These are phyloP conservation scores for Cicer judaicum DNA, from an alignment of 306 rosid genomes.

Conservation along the genomic window DNA sequence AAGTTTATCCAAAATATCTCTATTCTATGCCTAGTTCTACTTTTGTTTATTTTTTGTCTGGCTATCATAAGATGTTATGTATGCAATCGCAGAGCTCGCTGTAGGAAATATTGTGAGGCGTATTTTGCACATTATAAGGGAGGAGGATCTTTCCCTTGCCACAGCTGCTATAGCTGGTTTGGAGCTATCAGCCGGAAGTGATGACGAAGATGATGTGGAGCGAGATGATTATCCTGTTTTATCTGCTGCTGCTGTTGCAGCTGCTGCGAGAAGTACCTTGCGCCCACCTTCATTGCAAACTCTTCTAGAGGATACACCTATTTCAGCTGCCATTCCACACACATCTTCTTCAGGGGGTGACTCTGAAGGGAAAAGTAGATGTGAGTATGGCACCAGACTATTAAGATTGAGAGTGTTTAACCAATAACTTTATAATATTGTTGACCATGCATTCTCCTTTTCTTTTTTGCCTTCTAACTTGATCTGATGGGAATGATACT, in stretches of 20 bases:
- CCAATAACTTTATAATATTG: conserved; percentile 2
- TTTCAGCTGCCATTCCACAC: conserved; percentile 61
- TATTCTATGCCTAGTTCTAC: conserved; percentile 5
- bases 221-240: conserved; percentile 68
- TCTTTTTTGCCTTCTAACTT: conserved; percentile 23
- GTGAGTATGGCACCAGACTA: conserved; percentile 55
- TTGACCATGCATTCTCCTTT: neutral
- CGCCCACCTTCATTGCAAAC: conserved; percentile 98
- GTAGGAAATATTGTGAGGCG: conserved; percentile 99
- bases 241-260: conserved; percentile 93
- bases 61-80: conserved; percentile 40
- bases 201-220: conserved; percentile 86
- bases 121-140: conserved; percentile 91
- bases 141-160: conserved; percentile 88
- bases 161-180: conserved; percentile 84
- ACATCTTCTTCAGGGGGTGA: conserved; percentile 92
- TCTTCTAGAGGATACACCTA: conserved; percentile 84
- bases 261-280: conserved; percentile 93
- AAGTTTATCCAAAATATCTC: conserved; percentile 4
- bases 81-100: conserved; percentile 78
- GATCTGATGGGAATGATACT: conserved; percentile 5
- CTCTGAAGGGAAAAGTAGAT: conserved; percentile 93
- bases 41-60: conserved; percentile 34
- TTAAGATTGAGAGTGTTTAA: conserved; percentile 40
- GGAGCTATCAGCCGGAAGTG: conserved; percentile 75